Base-by-base conservation (phyloP, 1,284 basidiomycete species). In the Phenoliferia sp. region DNA sequence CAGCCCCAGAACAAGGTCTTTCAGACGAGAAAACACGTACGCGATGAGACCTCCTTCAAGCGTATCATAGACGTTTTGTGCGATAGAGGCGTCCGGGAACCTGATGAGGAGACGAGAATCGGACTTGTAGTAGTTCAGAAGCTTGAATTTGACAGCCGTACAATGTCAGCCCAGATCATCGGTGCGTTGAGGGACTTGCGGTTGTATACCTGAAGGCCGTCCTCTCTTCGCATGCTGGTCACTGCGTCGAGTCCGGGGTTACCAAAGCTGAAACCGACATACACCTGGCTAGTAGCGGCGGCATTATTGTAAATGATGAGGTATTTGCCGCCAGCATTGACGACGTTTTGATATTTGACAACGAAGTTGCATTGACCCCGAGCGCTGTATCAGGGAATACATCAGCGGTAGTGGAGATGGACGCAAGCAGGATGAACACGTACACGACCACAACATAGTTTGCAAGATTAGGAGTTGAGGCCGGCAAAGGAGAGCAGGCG, bases 401-500 rank as follows among this genome's bases (percentile, higher is more conserved):
- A 22, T 22, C 12, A 44, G 39, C 15, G 22, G 39, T 15, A 22
- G 22, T 22, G 15, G 15, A 52, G 5, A 26, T 52, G 9, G 19
- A 19, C 86, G 33, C 79, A 80, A 2, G 85, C 85, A 28, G 85
- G 80, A 44, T 84, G 81, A 56, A 86, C 79, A 7, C n/a, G n/a
- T n/a, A n/a, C n/a, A n/a, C n/a, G 58, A 86, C 71, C 3, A 83
- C 83, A 15, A 85, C 73, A 60, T 79, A 83, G 2, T 73, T 71
- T 10, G 83, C 81, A 3, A 87, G 79, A 73, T 86, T 82, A 0
- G 85, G 85, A 0, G 83, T 86, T 54, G 70, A 76, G 48, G 80
- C 81, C 4, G 85, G 84, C 3, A 87, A 80, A 10, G 84, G 80
- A 60, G 81, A 73, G 77, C 85, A 87, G 2, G 84, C 85, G 73